phyloP scores from a whole-genome alignment of 2,329 filamentous ascomycete species.

The Exophiala mesophila region DNA sequence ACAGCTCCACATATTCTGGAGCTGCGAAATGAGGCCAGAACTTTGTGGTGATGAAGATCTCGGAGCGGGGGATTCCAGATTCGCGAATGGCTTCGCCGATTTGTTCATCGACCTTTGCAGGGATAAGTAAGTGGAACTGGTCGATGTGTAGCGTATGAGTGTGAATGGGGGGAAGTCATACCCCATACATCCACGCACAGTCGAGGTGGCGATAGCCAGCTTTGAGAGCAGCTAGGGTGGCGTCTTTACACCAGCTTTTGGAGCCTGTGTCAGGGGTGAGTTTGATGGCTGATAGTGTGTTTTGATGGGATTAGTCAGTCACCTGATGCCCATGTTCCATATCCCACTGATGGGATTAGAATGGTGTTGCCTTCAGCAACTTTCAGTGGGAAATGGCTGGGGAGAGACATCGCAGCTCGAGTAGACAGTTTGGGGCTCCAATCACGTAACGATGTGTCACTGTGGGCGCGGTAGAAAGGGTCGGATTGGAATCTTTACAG shows the following conservation, averaged over 20 bases:
- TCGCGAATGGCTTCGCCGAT: conserved; percentile 50
- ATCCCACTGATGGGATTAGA: conserved; percentile 32
- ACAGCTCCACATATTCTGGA: conserved; percentile 34
- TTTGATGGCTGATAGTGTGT: background rate
- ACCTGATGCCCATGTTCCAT: conserved; percentile 24
- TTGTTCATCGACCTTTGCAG: conserved; percentile 45
- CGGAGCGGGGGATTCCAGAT: conserved; percentile 46
- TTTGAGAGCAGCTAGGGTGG: conserved; percentile 46
- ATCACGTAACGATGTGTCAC: too few relatives aligned
- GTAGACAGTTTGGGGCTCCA: too few relatives aligned
- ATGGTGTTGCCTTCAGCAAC: conserved; percentile 37
- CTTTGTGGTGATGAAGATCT: conserved; percentile 51
- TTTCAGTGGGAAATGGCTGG: conserved; percentile 39
- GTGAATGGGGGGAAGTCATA: background rate
- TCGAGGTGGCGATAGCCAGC: conserved; percentile 53
- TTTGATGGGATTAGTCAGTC: background rate
- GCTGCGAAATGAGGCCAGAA: conserved; percentile 52
- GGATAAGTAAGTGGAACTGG: background rate
- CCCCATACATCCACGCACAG: conserved; percentile 50
- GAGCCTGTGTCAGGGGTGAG: conserved; percentile 7
- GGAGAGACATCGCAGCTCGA: conserved; percentile 34
- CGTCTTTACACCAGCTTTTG: conserved; percentile 25
- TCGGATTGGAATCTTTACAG: too few relatives aligned
- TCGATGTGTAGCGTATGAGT: background rate
- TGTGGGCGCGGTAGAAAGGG: too few relatives aligned